These are phyloP conservation scores for Malassezia arunalokei DNA, from an alignment of 1,284 basidiomycete genomes.

Conservation along the genomic window DNA sequence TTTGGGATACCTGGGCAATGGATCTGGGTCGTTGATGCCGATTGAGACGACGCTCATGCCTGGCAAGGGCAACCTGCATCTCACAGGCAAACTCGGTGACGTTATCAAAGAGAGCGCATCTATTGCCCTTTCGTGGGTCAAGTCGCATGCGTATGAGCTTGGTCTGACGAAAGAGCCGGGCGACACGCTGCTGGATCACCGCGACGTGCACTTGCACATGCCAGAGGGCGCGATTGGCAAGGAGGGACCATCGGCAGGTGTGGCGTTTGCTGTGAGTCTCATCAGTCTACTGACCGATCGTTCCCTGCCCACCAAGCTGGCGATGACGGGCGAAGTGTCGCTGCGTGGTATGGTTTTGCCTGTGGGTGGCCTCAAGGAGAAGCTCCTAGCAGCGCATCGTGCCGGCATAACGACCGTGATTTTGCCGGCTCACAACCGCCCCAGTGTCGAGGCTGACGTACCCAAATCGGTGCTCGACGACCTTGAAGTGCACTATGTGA, in stretches of 20 bases:
- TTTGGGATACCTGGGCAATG: constrained; percentile 88
- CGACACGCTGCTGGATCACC: constrained; percentile 63
- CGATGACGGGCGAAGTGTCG: constrained; percentile 45
- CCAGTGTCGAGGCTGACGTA: constrained; percentile 44
- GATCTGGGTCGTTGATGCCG: constrained; percentile 90
- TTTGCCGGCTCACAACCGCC: constrained; percentile 40
- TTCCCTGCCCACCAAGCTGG: constrained; percentile 32
- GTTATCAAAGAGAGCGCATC: constrained; percentile 92
- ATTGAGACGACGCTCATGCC: constrained; percentile 56
- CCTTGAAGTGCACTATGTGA: constrained; percentile 42
- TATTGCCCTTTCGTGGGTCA: constrained; percentile 85
- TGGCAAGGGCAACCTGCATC: constrained; percentile 53
- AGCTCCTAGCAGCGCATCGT: constrained; percentile 43
- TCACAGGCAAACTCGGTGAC: constrained; percentile 94
- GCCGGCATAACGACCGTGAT: constrained; percentile 39
- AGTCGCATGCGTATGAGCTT: constrained; percentile 72
- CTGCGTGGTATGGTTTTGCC: constrained; percentile 43
- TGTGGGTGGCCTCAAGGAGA: constrained; percentile 45
- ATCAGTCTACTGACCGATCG: constrained; percentile 61
- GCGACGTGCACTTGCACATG: constrained; percentile 50
- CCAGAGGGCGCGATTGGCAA: constrained; percentile 76
- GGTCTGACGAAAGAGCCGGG: constrained; percentile 59
- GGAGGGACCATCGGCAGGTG: constrained; percentile 91
- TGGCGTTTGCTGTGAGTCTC: constrained; percentile 78
- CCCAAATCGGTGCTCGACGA: constrained; percentile 39